Evolutionary conservation across 352 stramenopile species (phyloP).

Genomic region (Phytopythium helicoides): DNA sequence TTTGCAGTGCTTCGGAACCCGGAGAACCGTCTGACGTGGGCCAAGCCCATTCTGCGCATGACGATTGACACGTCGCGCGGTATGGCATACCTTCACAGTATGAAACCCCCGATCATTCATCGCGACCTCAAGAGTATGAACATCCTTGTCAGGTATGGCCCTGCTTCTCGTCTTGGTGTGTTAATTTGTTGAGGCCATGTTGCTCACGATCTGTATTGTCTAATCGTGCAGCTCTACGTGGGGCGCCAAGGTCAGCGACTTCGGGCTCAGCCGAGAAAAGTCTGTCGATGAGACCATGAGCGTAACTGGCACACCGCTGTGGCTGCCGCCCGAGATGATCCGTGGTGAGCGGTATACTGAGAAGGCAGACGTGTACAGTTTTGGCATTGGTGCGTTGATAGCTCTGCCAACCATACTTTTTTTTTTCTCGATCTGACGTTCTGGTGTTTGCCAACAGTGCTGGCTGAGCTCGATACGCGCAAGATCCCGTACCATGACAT

Average conservation of each 20-base stretch:
- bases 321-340: conserved; percentile 88
- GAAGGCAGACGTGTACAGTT: conserved; percentile 89
- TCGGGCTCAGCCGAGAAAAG: conserved; percentile 96
- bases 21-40: conserved; percentile 80
- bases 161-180: neutral
- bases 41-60: conserved; percentile 85
- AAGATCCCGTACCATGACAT: conserved; percentile 90
- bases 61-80: conserved; percentile 91
- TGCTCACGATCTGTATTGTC: too few species aligned
- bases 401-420: neutral
- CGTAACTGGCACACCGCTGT: conserved; percentile 80
- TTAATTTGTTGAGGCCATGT: too few species aligned
- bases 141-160: conserved; percentile 76
- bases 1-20: conserved; percentile 80
- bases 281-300: conserved; percentile 95
- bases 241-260: conserved; percentile 96
- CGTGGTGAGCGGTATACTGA: conserved; percentile 85
- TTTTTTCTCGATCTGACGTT: conserved; percentile 3
- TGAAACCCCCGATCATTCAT: conserved; percentile 98
- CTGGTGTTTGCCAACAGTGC: conserved; percentile 31
- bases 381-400: conserved; percentile 67
- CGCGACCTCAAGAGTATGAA: conserved; percentile 97
- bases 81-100: conserved; percentile 98
- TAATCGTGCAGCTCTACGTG: conserved; percentile 58
- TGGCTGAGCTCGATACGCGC: conserved; percentile 81